A percentile compares a stretch with the other conserved stretches of the same genome.
Conservation (phyloP, 495 filamentous ascomycete species). For the Xylaria castorea region DNA sequence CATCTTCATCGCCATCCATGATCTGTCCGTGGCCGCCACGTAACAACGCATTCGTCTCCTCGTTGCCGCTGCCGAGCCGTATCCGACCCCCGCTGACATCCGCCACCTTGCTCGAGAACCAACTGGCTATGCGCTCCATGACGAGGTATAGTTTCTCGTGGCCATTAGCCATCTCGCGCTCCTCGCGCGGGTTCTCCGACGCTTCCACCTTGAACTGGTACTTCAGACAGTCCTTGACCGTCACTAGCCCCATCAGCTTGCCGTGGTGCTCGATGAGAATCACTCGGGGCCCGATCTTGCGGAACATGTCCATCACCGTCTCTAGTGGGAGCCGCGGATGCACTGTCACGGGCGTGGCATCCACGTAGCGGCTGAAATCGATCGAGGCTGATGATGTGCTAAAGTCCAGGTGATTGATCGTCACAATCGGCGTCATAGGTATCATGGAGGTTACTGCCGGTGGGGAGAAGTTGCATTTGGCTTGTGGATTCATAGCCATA, state of each 20-base stretch:
- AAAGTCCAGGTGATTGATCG: constrained; percentile 53
- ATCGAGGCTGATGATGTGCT: constrained; percentile 62
- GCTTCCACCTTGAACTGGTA: constrained; percentile 98
- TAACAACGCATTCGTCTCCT: constrained; percentile 28
- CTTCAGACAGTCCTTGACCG: constrained; percentile 96
- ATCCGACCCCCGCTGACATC: constrained; percentile 57
- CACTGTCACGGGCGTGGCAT: constrained; percentile 87
- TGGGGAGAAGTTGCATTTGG: constrained; percentile 79
- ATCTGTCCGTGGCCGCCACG: constrained; percentile 50
- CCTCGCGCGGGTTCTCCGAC: constrained; percentile 73
- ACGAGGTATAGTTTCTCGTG: constrained; percentile 75
- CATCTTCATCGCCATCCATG: constrained; percentile 71
- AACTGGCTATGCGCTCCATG: constrained; percentile 63
- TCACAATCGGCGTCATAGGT: constrained; percentile 67
- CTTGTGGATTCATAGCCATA: constrained; percentile 65
- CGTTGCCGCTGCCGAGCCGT: constrained; percentile 41
- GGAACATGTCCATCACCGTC: constrained; percentile 98
- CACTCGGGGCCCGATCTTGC: constrained; percentile 95
- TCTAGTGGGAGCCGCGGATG: constrained; percentile 93
- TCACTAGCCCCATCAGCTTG: constrained; percentile 81
- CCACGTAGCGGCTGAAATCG: constrained; percentile 88
- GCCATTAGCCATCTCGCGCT: constrained; percentile 50
- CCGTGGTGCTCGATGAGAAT: constrained; percentile 93
- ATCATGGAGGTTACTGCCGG: constrained; percentile 57
- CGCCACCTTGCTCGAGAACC: constrained; percentile 60